Evolutionary conservation across 148 eudicot genomes (phyloP).

Genomic region (Rhododendron ovatum): DNA sequence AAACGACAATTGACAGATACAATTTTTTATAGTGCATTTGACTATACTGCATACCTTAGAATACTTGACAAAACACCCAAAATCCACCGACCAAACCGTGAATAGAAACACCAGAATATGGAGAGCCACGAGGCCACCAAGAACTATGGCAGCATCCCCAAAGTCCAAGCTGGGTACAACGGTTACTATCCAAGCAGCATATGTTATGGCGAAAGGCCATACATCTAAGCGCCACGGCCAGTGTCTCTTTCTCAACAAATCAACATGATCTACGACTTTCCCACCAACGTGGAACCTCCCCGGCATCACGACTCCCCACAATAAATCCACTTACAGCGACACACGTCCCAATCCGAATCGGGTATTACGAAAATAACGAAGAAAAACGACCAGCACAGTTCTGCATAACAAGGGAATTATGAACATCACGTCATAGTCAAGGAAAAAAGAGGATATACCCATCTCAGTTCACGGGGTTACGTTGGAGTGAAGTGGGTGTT

Average conservation of each 20-base stretch:
- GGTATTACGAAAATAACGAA: not conserved
- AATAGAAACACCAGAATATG: constrained; percentile 72
- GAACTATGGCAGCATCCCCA: constrained; percentile 55
- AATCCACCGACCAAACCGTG: constrained; percentile 93
- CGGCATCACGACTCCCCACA: constrained; percentile 41
- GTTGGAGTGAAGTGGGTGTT: not conserved
- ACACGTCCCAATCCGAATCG: not conserved
- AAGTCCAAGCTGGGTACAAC: constrained; percentile 68
- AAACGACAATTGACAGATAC: not conserved
- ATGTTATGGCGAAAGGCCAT: constrained; percentile 68
- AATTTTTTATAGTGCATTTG: not conserved
- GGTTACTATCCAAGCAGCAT: constrained; percentile 52
- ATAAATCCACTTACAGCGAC: not conserved
- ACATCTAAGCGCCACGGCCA: constrained; percentile 73
- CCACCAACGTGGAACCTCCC: constrained; percentile 71
- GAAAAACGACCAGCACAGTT: not conserved
- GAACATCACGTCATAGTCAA: not conserved
- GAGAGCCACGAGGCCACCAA: constrained; percentile 51
- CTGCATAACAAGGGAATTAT: not conserved
- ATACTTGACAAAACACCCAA: constrained; percentile 68
- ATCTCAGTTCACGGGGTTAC: not conserved
- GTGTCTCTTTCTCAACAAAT: constrained; percentile 61
- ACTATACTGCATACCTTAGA: constrained; percentile 48
- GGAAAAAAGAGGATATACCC: not conserved
- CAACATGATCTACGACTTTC: constrained; percentile 83